These are phyloP conservation scores for Dentipellis fragilis DNA, from an alignment of 768 basidiomycete genomes.

Conservation along the genomic window DNA sequence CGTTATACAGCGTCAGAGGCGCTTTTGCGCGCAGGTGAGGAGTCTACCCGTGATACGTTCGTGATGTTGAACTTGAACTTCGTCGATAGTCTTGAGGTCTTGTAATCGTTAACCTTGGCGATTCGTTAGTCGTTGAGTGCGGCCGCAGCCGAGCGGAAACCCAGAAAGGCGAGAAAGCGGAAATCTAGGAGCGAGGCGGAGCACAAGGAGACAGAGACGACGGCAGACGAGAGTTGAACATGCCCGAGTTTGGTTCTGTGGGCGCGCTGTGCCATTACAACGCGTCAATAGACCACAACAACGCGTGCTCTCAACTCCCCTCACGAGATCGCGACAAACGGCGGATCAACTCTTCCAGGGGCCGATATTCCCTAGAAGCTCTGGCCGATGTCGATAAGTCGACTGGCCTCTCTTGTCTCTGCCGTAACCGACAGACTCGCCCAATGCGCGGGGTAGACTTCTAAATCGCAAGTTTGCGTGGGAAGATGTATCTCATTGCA, in stretches of 20 bases:
- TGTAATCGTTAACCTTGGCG: neutral
- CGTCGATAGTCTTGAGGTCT: neutral
- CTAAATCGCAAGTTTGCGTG: no score
- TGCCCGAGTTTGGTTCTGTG: neutral
- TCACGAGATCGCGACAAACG: neutral
- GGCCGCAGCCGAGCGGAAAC: neutral
- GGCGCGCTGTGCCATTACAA: neutral
- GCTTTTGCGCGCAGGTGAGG: neutral
- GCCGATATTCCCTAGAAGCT: no score
- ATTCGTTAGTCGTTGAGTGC: neutral
- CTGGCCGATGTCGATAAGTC: no score
- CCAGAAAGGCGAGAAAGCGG: neutral
- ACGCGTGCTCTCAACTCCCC: neutral
- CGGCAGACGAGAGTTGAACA: slow-evolving; percentile 1
- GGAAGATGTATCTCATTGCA: no score
- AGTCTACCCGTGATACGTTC: neutral
- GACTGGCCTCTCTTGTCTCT: no score
- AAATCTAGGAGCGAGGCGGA: neutral
- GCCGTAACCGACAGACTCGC: no score
- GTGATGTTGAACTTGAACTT: neutral
- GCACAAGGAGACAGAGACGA: neutral
- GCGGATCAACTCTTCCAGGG: neutral
- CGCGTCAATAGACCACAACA: neutral
- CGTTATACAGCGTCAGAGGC: neutral
- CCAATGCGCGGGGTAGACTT: no score